These are phyloP conservation scores for Cyberlindnera mississippiensis DNA, from an alignment of 805 yeast genomes.

Conservation along the genomic window DNA sequence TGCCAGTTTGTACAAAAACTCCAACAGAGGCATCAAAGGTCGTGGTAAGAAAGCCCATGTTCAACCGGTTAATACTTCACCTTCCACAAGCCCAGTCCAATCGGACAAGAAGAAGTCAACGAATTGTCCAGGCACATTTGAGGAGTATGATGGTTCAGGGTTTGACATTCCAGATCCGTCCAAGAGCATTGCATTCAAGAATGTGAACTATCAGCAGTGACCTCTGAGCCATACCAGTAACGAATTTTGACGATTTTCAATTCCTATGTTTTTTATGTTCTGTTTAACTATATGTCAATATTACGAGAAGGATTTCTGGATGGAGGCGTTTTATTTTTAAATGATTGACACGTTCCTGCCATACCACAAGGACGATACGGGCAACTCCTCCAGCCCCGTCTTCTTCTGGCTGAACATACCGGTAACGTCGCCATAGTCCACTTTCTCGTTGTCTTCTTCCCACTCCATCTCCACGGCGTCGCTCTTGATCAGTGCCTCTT, in stretches of 20 bases:
- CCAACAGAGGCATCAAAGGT: constrained; percentile 89
- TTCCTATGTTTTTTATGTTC: no score
- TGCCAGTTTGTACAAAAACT: constrained; percentile 76
- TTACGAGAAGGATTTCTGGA: no score
- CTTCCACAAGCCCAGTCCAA: neutral
- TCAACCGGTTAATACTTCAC: constrained; percentile 1
- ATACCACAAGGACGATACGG: constrained; percentile 28
- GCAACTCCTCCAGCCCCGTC: constrained; percentile 14
- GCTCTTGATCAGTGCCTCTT: constrained; percentile 57
- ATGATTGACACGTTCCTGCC: constrained; percentile 17
- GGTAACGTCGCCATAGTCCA: constrained; percentile 24
- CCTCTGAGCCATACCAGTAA: no score
- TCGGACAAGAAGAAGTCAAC: neutral
- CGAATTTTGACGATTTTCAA: no score
- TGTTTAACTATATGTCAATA: no score
- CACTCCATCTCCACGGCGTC: constrained; percentile 57
- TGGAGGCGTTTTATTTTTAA: no score
- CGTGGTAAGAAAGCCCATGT: constrained; percentile 56
- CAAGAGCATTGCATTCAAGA: constrained; percentile 25
- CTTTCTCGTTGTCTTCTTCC: constrained; percentile 40
- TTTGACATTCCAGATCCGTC: neutral
- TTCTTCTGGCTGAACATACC: constrained; percentile 12
- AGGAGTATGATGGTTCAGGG: neutral
- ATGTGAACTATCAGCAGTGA: constrained; percentile 22
- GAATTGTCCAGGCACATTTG: neutral